Evolutionary conservation across 352 stramenopile genomes (phyloP), one percentile per base, ranked within the genome.

Genomic region (Thraustochytrium striatum): DNA sequence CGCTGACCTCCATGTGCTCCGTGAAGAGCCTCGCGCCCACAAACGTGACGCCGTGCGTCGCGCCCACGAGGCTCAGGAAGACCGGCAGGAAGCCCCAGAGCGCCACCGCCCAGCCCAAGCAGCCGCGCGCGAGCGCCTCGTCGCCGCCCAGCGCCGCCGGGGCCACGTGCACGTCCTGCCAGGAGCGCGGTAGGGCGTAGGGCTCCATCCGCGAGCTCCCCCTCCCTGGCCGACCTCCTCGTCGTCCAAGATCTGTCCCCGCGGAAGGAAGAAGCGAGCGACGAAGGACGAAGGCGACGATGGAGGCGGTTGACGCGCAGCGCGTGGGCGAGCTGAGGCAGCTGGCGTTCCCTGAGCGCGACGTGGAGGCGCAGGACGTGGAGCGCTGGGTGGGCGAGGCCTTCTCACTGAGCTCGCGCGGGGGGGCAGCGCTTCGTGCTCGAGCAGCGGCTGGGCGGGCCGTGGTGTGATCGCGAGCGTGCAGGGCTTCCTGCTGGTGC

Each of bases 401-500:
- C 21, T 79, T 79, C 43, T 9, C 11, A 11, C 72, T 79, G 8
- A 21, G 8, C 55, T 38, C 55, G 8, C 36, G 32, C 47, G 9
- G 30, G 52, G 8, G 25, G 7, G 28, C 62, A 32, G 35, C n/a
- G 38, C 16, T 81, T 91, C n/a, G 89, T 88, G 16, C 84, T 94
- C 3, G 84, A 89, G 75, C 90, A 93, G 82, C 82, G 82, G 38
- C 87, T 92, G 39, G 90, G 89, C 55, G 90, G 90, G 0, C 90
- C 90, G 3, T 93, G 90, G 90, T 65, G 88, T 94, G 3, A 81
- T 94, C 52, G 90, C 90, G 2, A 86, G 86, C 0, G 88, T 93
- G 33, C 89, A 93, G 65, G 89, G 87, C 35, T 87, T 91, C 72
- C 61, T 94, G 41, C 57, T 92, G 75, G 84, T 85, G 28, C 55